Evolutionary conservation across 257 asterid species (phyloP).

Genomic region (Echites panduratus): DNA sequence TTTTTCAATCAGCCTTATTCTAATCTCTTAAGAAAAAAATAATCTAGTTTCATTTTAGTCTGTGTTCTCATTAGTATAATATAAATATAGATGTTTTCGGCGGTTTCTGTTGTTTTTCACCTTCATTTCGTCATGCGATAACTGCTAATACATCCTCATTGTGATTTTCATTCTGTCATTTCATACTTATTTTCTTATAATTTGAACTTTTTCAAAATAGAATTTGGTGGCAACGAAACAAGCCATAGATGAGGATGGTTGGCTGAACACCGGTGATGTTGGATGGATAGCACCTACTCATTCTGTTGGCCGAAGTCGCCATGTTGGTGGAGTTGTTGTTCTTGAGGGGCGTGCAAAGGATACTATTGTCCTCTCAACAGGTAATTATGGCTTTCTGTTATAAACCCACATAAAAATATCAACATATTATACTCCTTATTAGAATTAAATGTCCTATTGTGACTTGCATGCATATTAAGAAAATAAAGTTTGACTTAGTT

Average conservation of each 20-base stretch:
- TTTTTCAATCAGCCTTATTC: too few species aligned
- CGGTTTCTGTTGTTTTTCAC: neutral
- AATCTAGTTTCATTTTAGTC: too few species aligned
- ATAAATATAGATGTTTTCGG: too few species aligned
- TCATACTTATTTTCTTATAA: neutral
- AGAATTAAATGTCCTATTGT: too few species aligned
- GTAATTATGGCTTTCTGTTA: constrained; percentile 26
- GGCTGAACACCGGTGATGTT: constrained; percentile 89
- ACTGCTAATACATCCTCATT: neutral
- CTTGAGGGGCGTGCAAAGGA: constrained; percentile 98
- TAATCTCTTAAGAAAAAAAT: too few species aligned
- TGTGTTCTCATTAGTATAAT: too few species aligned
- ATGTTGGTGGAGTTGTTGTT: constrained; percentile 69
- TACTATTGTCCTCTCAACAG: constrained; percentile 91
- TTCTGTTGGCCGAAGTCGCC: constrained; percentile 74
- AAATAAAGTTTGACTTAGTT: too few species aligned
- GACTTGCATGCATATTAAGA: too few species aligned
- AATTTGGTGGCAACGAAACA: constrained; percentile 59
- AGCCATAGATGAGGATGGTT: constrained; percentile 73
- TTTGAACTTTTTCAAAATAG: constrained; percentile 23
- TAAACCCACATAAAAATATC: too few species aligned
- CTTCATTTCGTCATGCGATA: neutral
- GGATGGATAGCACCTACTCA: constrained; percentile 88
- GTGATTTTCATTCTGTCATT: neutral
- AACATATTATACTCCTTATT: neutral